These are phyloP conservation scores for Leccinum incarnatum DNA, from an alignment of 768 basidiomycete genomes.

Conservation along the genomic window DNA sequence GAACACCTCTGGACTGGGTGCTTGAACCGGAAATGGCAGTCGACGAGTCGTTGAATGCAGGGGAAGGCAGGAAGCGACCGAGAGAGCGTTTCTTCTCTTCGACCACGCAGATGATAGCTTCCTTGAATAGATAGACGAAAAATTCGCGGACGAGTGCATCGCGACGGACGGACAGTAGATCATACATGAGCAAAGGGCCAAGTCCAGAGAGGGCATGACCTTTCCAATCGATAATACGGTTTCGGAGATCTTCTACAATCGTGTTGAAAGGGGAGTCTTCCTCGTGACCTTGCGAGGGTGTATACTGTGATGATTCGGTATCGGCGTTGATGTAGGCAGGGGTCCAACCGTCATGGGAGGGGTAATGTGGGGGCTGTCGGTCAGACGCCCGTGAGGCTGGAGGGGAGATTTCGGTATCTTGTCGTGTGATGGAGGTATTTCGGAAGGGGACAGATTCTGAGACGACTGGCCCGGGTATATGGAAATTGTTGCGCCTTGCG, in stretches of 20 bases:
- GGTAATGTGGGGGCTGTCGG: slow-evolving; percentile 14
- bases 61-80: slow-evolving; percentile 69
- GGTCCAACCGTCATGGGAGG: slow-evolving; percentile 24
- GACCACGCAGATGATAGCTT: slow-evolving; percentile 97
- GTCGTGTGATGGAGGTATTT: slow-evolving; percentile 20
- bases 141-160: slow-evolving; percentile 91
- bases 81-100: slow-evolving; percentile 91
- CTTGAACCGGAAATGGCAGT: slow-evolving; percentile 37
- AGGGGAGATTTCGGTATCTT: slow-evolving; percentile 24
- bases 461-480: slow-evolving; percentile 53
- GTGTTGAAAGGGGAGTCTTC: slow-evolving; percentile 76
- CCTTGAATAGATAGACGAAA: slow-evolving; percentile 94
- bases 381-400: slow-evolving; percentile 11
- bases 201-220: slow-evolving; percentile 88
- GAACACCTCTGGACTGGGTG: slow-evolving; percentile 54
- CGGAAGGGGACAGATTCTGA: slow-evolving; percentile 44
- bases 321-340: slow-evolving; percentile 31
- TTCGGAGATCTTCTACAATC: slow-evolving; percentile 86
- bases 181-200: slow-evolving; percentile 89
- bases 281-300: slow-evolving; percentile 32
- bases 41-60: slow-evolving; percentile 50
- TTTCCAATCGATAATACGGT: slow-evolving; percentile 95
- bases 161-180: slow-evolving; percentile 83
- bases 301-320: slow-evolving; percentile 30
- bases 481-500: slow-evolving; percentile 54